Base-by-base conservation (phyloP, 805 yeast species). In the Kazachstania africana region DNA sequence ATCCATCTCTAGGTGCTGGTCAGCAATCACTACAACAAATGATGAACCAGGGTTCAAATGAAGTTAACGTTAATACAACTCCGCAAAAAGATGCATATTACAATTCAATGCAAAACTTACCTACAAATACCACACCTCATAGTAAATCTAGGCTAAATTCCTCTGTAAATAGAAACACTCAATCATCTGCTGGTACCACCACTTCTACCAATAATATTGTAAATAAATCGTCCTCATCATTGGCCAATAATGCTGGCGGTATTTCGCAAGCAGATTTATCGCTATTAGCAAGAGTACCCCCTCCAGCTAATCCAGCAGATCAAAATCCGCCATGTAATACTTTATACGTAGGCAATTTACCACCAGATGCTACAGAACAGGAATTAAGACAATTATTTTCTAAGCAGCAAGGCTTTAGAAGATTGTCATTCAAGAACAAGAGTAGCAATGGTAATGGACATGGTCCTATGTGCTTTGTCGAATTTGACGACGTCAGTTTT, bases 381-480 rank as follows among this genome's bases (percentile, higher is more conserved):
- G 96, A 87, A 55, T 68, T 87, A 37, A 72, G 94, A 40, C 74
- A 80, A 21, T 61, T 88, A 40, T 87, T 87, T 53, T 68, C 87
- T 21, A 78, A 81, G 6, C 94, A 87, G 48, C 73, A 77, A 34
- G 97, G 97, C 2, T 87, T 88, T 63, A 76, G 93, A 52, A 65
- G 97, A 33, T 66, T 87, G 29, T 80, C 94, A 17, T 87, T 88
- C 65, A 69, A 94, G 41, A 85, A 91, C 9, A 83, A 83, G 56
- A 53, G 47, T 29, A 60, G 61, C 34, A 67, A 64, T 16, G 36
- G 37, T n/a, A 38, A 38, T 42, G 57, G 58, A 8, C 88, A 79
- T 59, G 96, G 96, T 4, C 97, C 97, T 31, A 87, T 87, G 96
- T 87, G 97, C 57, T 87, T 87, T 65, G 97, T 87, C 31, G 97